Evolutionary conservation across 1,139 yeast species (phyloP).

Genomic region (Magnusiomyces clavatus): DNA sequence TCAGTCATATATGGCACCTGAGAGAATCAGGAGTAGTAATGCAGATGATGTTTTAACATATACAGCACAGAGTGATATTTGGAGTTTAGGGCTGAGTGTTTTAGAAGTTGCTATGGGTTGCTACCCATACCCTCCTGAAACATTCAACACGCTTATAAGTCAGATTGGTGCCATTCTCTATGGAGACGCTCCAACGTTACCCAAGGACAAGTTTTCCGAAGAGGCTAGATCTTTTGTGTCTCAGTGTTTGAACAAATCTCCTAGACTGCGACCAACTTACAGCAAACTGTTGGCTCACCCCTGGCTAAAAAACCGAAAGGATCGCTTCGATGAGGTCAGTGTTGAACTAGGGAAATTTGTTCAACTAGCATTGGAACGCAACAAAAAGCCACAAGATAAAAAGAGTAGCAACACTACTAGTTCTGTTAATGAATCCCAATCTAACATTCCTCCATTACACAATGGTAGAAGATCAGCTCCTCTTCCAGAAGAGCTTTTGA

Average conservation of each 20-base stretch:
- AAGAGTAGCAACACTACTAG: neutral
- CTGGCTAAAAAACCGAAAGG: slow-evolving; percentile 56
- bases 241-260: slow-evolving; percentile 73
- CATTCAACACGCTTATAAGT: slow-evolving; percentile 81
- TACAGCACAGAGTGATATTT: slow-evolving; percentile 90
- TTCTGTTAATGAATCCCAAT: too few species aligned
- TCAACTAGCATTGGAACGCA: slow-evolving; percentile 17
- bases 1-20: slow-evolving; percentile 99
- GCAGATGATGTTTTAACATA: slow-evolving; percentile 67
- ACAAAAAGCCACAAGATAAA: slow-evolving; percentile 5
- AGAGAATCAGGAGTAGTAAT: slow-evolving; percentile 62
- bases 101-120: slow-evolving; percentile 85
- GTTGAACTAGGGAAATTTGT: slow-evolving; percentile 42
- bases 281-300: slow-evolving; percentile 67
- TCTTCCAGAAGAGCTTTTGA: too few species aligned
- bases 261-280: slow-evolving; percentile 78
- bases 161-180: slow-evolving; percentile 94
- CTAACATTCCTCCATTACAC: too few species aligned
- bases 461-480: too few species aligned
- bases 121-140: slow-evolving; percentile 94
- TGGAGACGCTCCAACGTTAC: slow-evolving; percentile 84
- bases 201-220: slow-evolving; percentile 48
- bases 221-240: slow-evolving; percentile 78
- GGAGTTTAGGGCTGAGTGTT: slow-evolving; percentile 90
- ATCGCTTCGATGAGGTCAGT: slow-evolving; percentile 28